phyloP scores from a whole-genome alignment of 2,329 filamentous ascomycete species.

The Ceratocystis ficicola region DNA sequence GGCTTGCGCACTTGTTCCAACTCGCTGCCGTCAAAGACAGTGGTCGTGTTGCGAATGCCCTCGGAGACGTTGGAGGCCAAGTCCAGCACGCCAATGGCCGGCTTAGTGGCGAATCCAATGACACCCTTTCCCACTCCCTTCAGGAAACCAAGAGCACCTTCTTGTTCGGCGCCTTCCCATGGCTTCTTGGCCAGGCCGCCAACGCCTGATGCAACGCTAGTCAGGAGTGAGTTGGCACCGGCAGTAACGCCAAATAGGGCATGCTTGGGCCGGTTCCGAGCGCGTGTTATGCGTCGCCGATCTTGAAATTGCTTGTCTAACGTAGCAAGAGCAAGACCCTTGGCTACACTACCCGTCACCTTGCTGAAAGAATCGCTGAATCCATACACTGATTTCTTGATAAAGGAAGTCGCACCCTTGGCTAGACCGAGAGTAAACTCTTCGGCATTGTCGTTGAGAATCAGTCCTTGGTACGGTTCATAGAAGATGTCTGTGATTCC shows the following conservation, averaged over 20 bases:
- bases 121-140: constrained; percentile 96
- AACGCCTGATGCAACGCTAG: constrained; percentile 82
- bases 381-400: constrained; percentile 97
- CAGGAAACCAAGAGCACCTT: constrained; percentile 86
- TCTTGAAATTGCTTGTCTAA: constrained; percentile 99
- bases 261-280: constrained; percentile 90
- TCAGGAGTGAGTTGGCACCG: constrained; percentile 88
- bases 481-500: constrained; percentile 98
- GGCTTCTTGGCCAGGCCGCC: constrained; percentile 88
- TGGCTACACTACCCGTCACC: constrained; percentile 92
- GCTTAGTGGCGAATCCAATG: constrained; percentile 88
- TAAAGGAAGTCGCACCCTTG: constrained; percentile 90
- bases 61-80: constrained; percentile 94
- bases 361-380: constrained; percentile 97
- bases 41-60: constrained; percentile 96
- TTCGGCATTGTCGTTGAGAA: constrained; percentile 90
- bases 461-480: constrained; percentile 94
- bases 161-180: constrained; percentile 88
- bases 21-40: constrained; percentile 89
- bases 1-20: constrained; percentile 89
- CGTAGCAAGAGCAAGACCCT: constrained; percentile 87
- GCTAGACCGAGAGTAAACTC: constrained; percentile 91
- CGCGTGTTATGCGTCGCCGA: constrained; percentile 80
- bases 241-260: constrained; percentile 92
- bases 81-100: constrained; percentile 91